These are phyloP conservation scores for Pyrenophora seminiperda DNA, from an alignment of 2,329 filamentous ascomycete species.

Conservation along the genomic window DNA sequence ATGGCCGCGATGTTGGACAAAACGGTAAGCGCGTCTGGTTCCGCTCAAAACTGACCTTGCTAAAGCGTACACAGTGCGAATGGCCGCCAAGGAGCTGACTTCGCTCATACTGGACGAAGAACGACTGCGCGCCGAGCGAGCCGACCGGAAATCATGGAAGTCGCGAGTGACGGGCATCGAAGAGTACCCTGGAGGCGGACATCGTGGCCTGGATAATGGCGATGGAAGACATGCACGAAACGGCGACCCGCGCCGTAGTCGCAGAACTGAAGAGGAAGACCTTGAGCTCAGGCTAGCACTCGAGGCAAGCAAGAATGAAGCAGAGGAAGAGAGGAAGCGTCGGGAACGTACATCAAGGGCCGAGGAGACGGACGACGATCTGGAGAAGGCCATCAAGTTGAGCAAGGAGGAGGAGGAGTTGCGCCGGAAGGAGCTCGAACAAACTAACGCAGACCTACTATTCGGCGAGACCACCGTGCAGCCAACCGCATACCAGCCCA, in stretches of 20 bases:
- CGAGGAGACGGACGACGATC: conserved; percentile 74
- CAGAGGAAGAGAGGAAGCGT: conserved; percentile 85
- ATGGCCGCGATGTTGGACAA: conserved; percentile 91
- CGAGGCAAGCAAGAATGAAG: conserved; percentile 93
- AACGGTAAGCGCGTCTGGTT: conserved; percentile 71
- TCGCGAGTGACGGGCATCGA: conserved; percentile 93
- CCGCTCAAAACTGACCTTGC: background rate
- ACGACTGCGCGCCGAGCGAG: conserved; percentile 84
- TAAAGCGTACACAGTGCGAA: conserved; percentile 69
- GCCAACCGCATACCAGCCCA: conserved; percentile 73
- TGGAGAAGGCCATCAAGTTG: conserved; percentile 92
- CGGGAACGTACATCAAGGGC: conserved; percentile 58
- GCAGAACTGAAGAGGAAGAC: conserved; percentile 77
- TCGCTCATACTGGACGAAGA: conserved; percentile 92
- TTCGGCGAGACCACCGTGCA: conserved; percentile 79
- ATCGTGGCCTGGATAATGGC: conserved; percentile 41
- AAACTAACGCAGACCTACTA: conserved; percentile 81
- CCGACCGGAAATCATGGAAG: conserved; percentile 94
- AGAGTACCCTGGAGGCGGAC: conserved; percentile 65
- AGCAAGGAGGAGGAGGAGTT: conserved; percentile 94
- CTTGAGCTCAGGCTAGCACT: conserved; percentile 87
- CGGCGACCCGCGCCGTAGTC: conserved; percentile 45
- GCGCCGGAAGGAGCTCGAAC: conserved; percentile 82
- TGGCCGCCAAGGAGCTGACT: conserved; percentile 94
- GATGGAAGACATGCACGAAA: conserved; percentile 50